Percentiles rank a stretch among this genome's conserved stretches.
Conservation (phyloP, 768 basidiomycete species). For the Leccinellum albellum region DNA sequence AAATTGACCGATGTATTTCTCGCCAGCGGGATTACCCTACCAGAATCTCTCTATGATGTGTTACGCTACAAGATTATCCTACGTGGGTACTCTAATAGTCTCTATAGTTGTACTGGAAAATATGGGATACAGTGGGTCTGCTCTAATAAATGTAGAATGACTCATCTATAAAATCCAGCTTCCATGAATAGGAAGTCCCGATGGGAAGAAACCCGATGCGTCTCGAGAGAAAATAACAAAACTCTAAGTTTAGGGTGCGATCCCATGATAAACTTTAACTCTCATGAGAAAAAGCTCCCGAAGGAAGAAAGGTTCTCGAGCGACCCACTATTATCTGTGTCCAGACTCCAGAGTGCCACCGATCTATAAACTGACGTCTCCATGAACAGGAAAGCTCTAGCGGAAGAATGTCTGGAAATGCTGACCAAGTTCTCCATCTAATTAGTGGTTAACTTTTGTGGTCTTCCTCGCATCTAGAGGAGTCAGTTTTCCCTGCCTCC, state of each 20-base stretch:
- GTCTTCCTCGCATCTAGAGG: neutral
- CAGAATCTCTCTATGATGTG: neutral
- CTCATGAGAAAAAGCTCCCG: slow-evolving; percentile 2
- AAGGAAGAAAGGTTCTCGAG: neutral
- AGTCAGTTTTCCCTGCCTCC: neutral
- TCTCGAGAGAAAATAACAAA: slow-evolving; percentile 4
- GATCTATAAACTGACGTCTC: neutral
- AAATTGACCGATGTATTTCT: neutral
- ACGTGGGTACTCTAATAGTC: neutral
- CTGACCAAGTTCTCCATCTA: slow-evolving; percentile 6
- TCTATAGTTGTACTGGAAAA: neutral
- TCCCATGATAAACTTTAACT: neutral
- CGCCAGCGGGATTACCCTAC: neutral
- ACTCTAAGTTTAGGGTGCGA: neutral
- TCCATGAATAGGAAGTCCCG: slow-evolving; percentile 1
- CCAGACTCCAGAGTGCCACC: neutral
- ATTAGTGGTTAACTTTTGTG: neutral
- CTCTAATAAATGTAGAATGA: neutral
- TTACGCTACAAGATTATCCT: neutral
- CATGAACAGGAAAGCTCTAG: slow-evolving; percentile 5
- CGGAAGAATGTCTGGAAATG: neutral
- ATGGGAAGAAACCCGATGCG: neutral
- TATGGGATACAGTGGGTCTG: neutral
- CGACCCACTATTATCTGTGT: neutral
- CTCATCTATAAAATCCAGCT: neutral